Base-by-base conservation (phyloP, 2,329 filamentous ascomycete species). In the Sporothrix euskadiensis region DNA sequence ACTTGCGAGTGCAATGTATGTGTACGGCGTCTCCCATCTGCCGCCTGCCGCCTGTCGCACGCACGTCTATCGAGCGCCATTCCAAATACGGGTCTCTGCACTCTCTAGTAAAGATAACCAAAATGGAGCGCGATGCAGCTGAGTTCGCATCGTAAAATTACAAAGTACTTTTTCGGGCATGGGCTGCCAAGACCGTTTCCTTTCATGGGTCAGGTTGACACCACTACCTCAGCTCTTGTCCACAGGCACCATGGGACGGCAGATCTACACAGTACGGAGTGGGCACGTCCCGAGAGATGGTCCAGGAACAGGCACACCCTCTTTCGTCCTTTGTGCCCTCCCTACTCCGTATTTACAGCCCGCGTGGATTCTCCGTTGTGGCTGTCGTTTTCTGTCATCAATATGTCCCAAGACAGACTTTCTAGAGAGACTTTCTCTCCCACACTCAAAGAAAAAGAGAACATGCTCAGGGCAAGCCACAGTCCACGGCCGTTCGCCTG, bases 21-120 rank as follows among this genome's bases (percentile, higher is more conserved):
- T 35, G 19, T 19, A 35, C 57, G 26, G 26, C 2, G 22, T 32
- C 22, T 22, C 41, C 26, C 65, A 30, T n/a, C 41, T 56, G 49
- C 39, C 19, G 16, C 30, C 57, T 61, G 57, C 57, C 35, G 63
- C 3, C 14, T 66, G 19, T 9, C 32, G 39, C 22, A 56, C 49
- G 66, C 66, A 69, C 49, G n/a, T n/a, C n/a, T 44, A 26, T 44
- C 35, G 59, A 65, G 59, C n/a, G 35, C 59, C 59, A 65, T 44
- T 65, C 59, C 59, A 44, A 44, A 44, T n/a, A 44, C 22, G 35
- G 59, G 59, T 22, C 10, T 35, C 8, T 35, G 6, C 7, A 35
- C 14, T 2, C 54, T 16, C 22, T 32, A 35, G 2, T 8, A 35
- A 56, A 61, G 8, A 2, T 4, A 30, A 39, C 5, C 12, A 41